phyloP scores from a whole-genome alignment of 768 basidiomycete species.

The Boletus speciosus region DNA sequence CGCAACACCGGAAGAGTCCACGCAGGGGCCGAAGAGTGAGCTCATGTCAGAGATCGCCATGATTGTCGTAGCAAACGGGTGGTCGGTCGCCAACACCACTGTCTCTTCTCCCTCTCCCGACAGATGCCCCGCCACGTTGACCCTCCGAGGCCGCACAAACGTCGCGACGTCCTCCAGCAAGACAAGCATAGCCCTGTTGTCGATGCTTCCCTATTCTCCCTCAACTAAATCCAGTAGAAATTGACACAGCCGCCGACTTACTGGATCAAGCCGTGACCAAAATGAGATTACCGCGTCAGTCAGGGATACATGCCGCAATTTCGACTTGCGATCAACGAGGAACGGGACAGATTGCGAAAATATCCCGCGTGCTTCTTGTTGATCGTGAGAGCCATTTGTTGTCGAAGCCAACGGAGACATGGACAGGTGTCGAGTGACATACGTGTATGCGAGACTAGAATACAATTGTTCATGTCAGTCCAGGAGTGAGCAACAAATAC shows the following conservation, averaged over 20 bases:
- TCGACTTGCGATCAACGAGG: conserved; percentile 57
- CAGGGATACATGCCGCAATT: conserved; percentile 47
- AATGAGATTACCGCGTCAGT: conserved; percentile 55
- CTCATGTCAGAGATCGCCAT: conserved; percentile 27
- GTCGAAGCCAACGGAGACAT: conserved; percentile 53
- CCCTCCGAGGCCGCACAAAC: conserved; percentile 47
- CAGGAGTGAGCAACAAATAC: background rate
- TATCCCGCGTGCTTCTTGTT: conserved; percentile 43
- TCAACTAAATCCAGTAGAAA: conserved; percentile 7
- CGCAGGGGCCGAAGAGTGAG: conserved; percentile 16
- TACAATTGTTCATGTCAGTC: background rate
- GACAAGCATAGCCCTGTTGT: conserved; percentile 44
- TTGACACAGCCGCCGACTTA: conserved; percentile 9
- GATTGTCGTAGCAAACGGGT: conserved; percentile 15
- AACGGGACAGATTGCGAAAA: conserved; percentile 62
- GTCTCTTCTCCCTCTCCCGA: background rate
- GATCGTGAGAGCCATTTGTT: conserved; percentile 39
- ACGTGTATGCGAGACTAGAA: conserved; percentile 65
- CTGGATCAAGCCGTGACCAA: conserved; percentile 59
- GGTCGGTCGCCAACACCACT: conserved; percentile 3
- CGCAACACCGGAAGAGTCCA: background rate
- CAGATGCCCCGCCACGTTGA: conserved; percentile 11
- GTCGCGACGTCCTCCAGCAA: conserved; percentile 54
- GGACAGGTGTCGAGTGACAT: conserved; percentile 58
- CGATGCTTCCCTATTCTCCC: conserved; percentile 29